A percentile compares a stretch with the other conserved stretches of the same genome.
Evolutionary conservation across 176 grass and related monocot species (phyloP).

Genomic region (Carex littledalei): DNA sequence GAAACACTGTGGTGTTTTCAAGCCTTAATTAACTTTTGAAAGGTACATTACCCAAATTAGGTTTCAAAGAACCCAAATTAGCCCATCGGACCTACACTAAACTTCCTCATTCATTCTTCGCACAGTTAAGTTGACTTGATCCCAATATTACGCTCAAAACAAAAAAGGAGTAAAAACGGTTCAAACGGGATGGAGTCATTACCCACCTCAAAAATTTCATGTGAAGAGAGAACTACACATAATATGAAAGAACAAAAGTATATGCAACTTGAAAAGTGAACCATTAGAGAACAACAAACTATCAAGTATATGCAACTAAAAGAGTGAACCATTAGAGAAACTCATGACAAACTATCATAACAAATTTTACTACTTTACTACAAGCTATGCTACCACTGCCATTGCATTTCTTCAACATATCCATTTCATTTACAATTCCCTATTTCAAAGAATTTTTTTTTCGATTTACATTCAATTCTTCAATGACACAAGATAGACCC

Average conservation of each 20-base stretch:
- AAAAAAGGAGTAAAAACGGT: not conserved
- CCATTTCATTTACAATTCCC: constrained; percentile 9
- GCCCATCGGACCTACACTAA: too few species aligned
- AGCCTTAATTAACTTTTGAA: too few species aligned
- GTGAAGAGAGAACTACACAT: not conserved
- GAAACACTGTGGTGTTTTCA: too few species aligned
- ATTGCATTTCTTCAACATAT: not conserved
- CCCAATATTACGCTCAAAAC: not conserved
- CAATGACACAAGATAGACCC: not conserved
- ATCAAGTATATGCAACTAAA: not conserved
- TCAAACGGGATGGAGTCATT: not conserved
- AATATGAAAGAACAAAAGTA: not conserved
- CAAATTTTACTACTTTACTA: not conserved
- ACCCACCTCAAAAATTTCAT: not conserved
- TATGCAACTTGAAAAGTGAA: not conserved
- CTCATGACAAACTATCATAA: not conserved
- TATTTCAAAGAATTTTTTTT: not conserved
- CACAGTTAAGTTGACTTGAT: not conserved
- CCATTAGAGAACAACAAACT: not conserved
- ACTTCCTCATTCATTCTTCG: not conserved
- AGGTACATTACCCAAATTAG: too few species aligned
- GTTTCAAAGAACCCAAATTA: too few species aligned
- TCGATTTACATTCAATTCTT: not conserved
- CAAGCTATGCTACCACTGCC: not conserved
- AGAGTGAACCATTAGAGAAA: not conserved